Evolutionary conservation across 2,329 filamentous ascomycete genomes (phyloP), one percentile per base, ranked within the genome.

Genomic region (Aspergillus sp.): DNA sequence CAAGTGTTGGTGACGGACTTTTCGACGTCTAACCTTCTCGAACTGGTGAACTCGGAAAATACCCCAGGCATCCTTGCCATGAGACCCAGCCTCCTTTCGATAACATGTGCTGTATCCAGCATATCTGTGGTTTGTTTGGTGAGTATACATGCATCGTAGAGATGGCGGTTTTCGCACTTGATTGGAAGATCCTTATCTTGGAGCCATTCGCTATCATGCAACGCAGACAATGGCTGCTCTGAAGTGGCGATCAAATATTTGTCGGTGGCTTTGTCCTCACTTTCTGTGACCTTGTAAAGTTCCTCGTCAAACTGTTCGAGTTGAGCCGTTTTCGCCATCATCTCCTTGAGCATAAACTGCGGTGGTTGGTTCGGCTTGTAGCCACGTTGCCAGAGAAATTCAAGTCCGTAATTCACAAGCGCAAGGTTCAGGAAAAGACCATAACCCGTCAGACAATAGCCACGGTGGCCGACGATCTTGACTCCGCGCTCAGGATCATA

Each of bases 41-140:
- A 98, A 99, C 77, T 99, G 94, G 77, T 99, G 95, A 30, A 98
- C 93, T 67, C 95, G 90, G 86, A 97, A 99, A 64, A 98, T 92
- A 60, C 95, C 95, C 95, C 95, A 99, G 1, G 94, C 94, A 76
- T 99, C 93, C 75, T 92, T 91, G 31, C 93, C 90, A 74, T 95
- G 94, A 22, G 91, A 89, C 57, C 95, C 95, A 46, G 95, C 95
- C 77, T 99, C 95, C 80, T 96, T 93, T 69, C 95, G 87, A 83
- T 97, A 99, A 79, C 93, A 97, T 31, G 94, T 97, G 70, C 89
- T 93, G 82, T 94, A 97, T 7, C 95, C 95, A 48, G 92, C 91
- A 74, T 92, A 91, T 68, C 81, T 82, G 38, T 8, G 13, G 23
- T n/a, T 19, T 61, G 23, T n/a, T 19, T 61, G 31, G 28, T 71